Evolutionary conservation across 2,329 filamentous ascomycete genomes (phyloP).

Genomic region (Curvularia sp.): DNA sequence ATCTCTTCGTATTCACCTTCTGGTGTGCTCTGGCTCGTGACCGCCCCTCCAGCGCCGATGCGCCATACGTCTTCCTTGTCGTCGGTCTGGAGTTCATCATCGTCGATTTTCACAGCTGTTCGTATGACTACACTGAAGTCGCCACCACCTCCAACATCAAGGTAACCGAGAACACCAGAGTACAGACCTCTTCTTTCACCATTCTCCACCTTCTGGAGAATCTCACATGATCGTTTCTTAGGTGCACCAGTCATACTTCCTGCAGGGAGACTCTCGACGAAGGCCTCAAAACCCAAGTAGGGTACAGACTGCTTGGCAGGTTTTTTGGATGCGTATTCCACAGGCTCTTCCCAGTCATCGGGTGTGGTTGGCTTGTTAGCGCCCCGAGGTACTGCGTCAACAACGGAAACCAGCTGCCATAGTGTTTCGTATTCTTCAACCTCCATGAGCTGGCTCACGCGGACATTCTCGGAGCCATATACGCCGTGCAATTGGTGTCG

Average conservation of each 20-base stretch:
- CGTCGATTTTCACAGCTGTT: conserved; percentile 68
- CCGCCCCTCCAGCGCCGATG: conserved; percentile 87
- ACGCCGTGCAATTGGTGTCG: conserved; percentile 90
- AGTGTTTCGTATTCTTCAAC: conserved; percentile 93
- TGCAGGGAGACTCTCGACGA: conserved; percentile 80
- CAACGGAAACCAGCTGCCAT: conserved; percentile 88
- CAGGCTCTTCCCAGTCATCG: conserved; percentile 44
- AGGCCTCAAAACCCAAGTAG: conserved; percentile 73
- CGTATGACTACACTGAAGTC: conserved; percentile 94
- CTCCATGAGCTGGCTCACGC: conserved; percentile 78
- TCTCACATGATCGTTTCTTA: conserved; percentile 89
- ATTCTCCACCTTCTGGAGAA: conserved; percentile 74
- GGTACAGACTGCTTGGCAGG: conserved; percentile 19
- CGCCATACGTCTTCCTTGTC: conserved; percentile 69
- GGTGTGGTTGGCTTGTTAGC: conserved; percentile 36
- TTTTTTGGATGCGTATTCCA: conserved; percentile 28
- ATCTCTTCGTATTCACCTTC: conserved; percentile 91
- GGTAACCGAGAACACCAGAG: conserved; percentile 87
- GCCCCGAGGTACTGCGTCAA: conserved; percentile 66
- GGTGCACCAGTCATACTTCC: conserved; percentile 97
- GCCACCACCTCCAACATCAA: conserved; percentile 82
- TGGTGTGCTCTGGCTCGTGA: conserved; percentile 82
- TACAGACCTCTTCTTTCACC: conserved; percentile 75
- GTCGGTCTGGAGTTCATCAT: conserved; percentile 11
- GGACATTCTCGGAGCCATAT: conserved; percentile 75